Percentiles rank a stretch among this genome's conserved stretches.
Evolutionary conservation across 2,329 filamentous ascomycete genomes (phyloP).

Genomic region (Fonsecaea pugnacius): DNA sequence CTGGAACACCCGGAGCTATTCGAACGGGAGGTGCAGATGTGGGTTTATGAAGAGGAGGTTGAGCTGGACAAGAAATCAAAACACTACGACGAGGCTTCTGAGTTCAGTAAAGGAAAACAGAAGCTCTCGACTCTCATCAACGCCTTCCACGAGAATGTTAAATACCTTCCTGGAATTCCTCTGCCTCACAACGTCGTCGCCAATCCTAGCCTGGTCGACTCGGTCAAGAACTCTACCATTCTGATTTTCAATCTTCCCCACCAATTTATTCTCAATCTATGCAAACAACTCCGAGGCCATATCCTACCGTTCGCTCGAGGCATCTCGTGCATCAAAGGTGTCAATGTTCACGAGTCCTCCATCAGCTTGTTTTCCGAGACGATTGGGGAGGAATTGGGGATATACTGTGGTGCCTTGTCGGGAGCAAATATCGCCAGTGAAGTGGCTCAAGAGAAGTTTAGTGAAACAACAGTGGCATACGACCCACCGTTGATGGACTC

Average conservation of each 20-base stretch:
- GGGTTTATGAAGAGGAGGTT: conserved; percentile 95
- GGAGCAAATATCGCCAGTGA: conserved; percentile 96
- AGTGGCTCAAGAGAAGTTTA: conserved; percentile 94
- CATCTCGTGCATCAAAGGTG: conserved; percentile 97
- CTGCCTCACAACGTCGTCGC: conserved; percentile 82
- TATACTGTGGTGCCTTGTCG: conserved; percentile 94
- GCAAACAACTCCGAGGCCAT: conserved; percentile 80
- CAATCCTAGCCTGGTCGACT: conserved; percentile 77
- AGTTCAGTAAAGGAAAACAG: conserved; percentile 67
- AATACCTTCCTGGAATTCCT: conserved; percentile 88
- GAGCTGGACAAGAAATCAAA: conserved; percentile 71
- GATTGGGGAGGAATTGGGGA: conserved; percentile 86
- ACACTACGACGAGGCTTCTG: conserved; percentile 67
- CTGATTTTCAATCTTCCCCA: conserved; percentile 96
- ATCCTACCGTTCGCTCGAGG: conserved; percentile 90
- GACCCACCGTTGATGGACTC: conserved; percentile 90
- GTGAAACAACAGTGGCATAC: conserved; percentile 95
- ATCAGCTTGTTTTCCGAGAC: conserved; percentile 92
- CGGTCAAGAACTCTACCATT: conserved; percentile 82
- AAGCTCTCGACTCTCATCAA: conserved; percentile 95
- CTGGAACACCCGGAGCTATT: conserved; percentile 77
- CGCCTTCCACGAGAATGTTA: conserved; percentile 90
- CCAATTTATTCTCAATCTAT: conserved; percentile 89
- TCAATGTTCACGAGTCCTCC: conserved; percentile 84
- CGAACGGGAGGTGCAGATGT: conserved; percentile 92